Evolutionary conservation across 2,329 filamentous ascomycete species (phyloP).

Genomic region (Colletotrichum scovillei): DNA sequence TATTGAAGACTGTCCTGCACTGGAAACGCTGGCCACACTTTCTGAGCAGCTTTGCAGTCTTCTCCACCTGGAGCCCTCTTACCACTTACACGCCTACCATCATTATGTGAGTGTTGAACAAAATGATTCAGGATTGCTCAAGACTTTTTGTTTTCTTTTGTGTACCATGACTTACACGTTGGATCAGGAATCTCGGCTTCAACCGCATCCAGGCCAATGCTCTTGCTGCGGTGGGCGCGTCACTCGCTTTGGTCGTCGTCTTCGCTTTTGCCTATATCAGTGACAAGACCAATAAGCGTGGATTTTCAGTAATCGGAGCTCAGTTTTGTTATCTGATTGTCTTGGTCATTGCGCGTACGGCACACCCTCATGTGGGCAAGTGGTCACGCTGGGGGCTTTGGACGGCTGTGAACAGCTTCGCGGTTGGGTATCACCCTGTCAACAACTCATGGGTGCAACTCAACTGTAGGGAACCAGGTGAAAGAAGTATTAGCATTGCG

Average conservation of each 20-base stretch:
- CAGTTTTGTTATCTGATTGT: slow-evolving; percentile 57
- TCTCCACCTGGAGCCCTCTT: slow-evolving; percentile 63
- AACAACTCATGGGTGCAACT: slow-evolving; percentile 65
- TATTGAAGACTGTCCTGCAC: slow-evolving; percentile 56
- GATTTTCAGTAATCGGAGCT: slow-evolving; percentile 55
- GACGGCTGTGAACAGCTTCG: slow-evolving; percentile 62
- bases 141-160: too few species aligned
- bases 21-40: slow-evolving; percentile 60
- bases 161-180: not conserved
- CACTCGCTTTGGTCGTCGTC: slow-evolving; percentile 57
- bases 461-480: slow-evolving; percentile 58
- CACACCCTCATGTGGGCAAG: slow-evolving; percentile 55
- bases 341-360: slow-evolving; percentile 51
- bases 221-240: slow-evolving; percentile 54
- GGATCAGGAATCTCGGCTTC: slow-evolving; percentile 54
- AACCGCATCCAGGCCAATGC: slow-evolving; percentile 58
- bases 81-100: slow-evolving; percentile 63
- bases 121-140: too few species aligned
- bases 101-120: slow-evolving; percentile 44
- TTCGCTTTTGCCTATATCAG: slow-evolving; percentile 61
- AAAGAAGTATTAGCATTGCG: slow-evolving; percentile 62
- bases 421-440: slow-evolving; percentile 64
- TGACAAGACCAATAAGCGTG: slow-evolving; percentile 56
- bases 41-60: slow-evolving; percentile 60
- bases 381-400: slow-evolving; percentile 63